Evolutionary conservation across 176 grass and related monocot species (phyloP), one percentile per base, ranked within the genome.

Genomic region (Dactylis glomerata): DNA sequence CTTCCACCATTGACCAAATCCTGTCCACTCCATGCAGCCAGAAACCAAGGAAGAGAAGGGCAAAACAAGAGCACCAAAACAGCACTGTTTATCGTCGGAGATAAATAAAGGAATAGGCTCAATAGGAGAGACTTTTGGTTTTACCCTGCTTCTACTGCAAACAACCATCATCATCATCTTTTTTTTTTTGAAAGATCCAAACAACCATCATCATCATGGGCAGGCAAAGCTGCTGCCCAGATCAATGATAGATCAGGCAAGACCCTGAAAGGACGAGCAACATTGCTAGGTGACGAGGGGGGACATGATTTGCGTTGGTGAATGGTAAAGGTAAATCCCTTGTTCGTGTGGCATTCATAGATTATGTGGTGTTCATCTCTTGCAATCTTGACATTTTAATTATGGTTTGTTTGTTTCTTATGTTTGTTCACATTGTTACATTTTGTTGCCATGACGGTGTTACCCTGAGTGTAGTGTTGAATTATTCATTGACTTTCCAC

Each of bases 101-200:
- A 85, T 76, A 85, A 85, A 74, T 51, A 42, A 59, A 36, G 50
- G 37, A 51, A 75, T 64, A 58, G 82, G 77, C 16, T 28, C 68
- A 70, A 85, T 85, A 61, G 62, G 41, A 59, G 59, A 31, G 59
- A 49, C 82, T 89, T 89, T 89, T 89, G 77, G 76, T 84, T 80
- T 80, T 30, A 37, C 82, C 46, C 57, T 49, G 13, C 76, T 75
- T 85, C 37, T 68, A 68, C 68, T 32, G 82, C 82, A 76, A 76
- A 58, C 30, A 76, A 76, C 23, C 77, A 77, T 89, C 61, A 84
- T 89, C 82, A 68, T 89, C 58, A 81, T 89, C 32, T n/a, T n/a
- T n/a, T n/a, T n/a, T n/a, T n/a, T n/a, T n/a, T n/a, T n/a, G n/a
- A n/a, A n/a, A n/a, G n/a, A n/a, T n/a, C n/a, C 82, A 76, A 76